A percentile compares a stretch with the other conserved stretches of the same genome.
Evolutionary conservation across 257 asterid species (phyloP).

Genomic region (Solanum megistacrolobum): DNA sequence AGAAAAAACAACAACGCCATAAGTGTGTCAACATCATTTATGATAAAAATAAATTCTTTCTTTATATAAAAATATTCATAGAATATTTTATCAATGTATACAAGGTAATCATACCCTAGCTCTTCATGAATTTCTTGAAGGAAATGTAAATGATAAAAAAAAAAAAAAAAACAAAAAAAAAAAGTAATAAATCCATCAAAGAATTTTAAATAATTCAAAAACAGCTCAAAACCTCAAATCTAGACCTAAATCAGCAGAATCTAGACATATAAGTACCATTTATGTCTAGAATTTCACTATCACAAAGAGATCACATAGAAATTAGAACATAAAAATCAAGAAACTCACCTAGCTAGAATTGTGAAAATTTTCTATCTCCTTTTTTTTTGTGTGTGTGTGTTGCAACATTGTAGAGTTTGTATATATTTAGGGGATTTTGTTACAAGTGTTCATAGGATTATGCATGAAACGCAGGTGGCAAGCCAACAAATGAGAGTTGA

Average conservation of each 20-base stretch:
- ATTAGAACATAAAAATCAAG: neutral
- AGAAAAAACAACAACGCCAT: neutral
- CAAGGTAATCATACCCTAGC: neutral
- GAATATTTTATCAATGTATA: neutral
- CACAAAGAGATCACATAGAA: neutral
- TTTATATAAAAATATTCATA: no score
- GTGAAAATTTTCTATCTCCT: neutral
- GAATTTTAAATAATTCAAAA: neutral
- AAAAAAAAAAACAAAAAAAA: no score
- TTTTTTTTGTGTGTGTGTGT: no score
- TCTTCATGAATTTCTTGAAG: neutral
- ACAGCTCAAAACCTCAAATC: neutral
- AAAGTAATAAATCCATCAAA: neutral
- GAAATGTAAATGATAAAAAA: no score
- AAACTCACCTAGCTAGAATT: neutral
- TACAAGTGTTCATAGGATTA: neutral
- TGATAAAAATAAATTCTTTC: no score
- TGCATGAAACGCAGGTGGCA: neutral
- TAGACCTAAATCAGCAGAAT: neutral
- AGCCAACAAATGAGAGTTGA: neutral
- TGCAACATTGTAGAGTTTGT: neutral
- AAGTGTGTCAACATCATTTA: neutral
- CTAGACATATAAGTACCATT: neutral
- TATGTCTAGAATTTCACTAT: no score
- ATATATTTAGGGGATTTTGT: neutral